Evolutionary conservation across 768 basidiomycete genomes (phyloP).

Genomic region (Russula brevipes): DNA sequence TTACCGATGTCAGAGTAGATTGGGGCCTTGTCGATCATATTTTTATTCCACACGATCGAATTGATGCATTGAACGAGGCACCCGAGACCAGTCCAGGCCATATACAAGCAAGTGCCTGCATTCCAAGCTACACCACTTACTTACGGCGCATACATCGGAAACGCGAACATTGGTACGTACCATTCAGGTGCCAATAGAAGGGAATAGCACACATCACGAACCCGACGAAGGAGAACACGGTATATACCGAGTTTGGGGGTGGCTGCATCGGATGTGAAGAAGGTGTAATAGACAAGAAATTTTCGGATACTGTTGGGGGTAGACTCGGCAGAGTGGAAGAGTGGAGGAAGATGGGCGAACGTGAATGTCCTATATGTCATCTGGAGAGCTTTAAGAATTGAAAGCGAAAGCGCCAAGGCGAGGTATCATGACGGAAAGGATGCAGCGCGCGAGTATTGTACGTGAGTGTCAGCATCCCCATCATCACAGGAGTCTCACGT

Average conservation of each 20-base stretch:
- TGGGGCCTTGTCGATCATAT: conserved; percentile 42
- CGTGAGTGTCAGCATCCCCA: too few species aligned
- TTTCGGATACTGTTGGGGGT: too few species aligned
- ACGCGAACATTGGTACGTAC: conserved; percentile 13
- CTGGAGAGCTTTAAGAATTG: too few species aligned
- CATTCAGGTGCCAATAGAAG: conserved; percentile 52
- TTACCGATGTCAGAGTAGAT: conserved; percentile 55
- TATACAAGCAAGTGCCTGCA: conserved; percentile 66
- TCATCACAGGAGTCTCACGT: too few species aligned
- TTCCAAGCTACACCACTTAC: conserved; percentile 47
- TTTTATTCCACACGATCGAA: conserved; percentile 63
- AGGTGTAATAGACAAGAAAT: too few species aligned
- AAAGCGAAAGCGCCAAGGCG: too few species aligned
- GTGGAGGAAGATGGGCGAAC: too few species aligned
- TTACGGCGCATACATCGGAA: not conserved
- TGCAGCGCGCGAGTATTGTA: too few species aligned
- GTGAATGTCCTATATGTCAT: too few species aligned
- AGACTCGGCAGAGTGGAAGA: too few species aligned
- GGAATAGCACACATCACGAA: conserved; percentile 47
- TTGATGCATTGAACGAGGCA: conserved; percentile 46
- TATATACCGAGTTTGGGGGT: conserved; percentile 23
- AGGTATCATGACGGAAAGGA: too few species aligned
- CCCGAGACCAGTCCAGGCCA: conserved; percentile 52
- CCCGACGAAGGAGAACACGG: conserved; percentile 40
- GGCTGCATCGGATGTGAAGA: too few species aligned